phyloP scores from a whole-genome alignment of 768 basidiomycete species.

The Xerocomellus amylosporus region DNA sequence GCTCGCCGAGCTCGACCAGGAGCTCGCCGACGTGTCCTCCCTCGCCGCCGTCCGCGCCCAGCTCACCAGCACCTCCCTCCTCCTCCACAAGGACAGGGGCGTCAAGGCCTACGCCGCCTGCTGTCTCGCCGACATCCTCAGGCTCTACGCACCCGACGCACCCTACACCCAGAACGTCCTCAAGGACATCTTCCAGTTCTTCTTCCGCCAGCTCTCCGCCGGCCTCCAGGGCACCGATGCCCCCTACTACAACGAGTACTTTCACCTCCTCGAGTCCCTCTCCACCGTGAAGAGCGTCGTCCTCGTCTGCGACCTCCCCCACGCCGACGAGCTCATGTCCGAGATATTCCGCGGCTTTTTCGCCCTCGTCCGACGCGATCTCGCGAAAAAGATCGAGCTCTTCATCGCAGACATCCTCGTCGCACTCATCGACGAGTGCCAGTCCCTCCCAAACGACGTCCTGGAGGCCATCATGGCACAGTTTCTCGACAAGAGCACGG shows the following conservation, averaged over 20 bases:
- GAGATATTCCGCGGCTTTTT: constrained; percentile 87
- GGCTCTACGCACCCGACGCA: constrained; percentile 94
- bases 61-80: constrained; percentile 71
- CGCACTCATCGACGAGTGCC: constrained; percentile 84
- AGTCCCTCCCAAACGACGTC: constrained; percentile 71
- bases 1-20: constrained; percentile 85
- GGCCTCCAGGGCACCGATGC: constrained; percentile 75
- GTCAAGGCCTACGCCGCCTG: constrained; percentile 95
- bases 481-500: constrained; percentile 76
- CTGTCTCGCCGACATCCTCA: constrained; percentile 90
- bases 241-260: constrained; percentile 90
- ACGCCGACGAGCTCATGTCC: constrained; percentile 77
- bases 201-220: constrained; percentile 78
- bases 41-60: constrained; percentile 71
- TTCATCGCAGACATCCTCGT: constrained; percentile 89
- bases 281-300: constrained; percentile 94
- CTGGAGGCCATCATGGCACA: constrained; percentile 81
- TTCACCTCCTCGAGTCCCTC: constrained; percentile 89
- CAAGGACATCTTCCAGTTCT: constrained; percentile 96
- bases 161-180: constrained; percentile 89
- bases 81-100: constrained; percentile 93
- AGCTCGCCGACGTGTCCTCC: constrained; percentile 71
- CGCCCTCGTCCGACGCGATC: constrained; percentile 66
- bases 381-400: constrained; percentile 79
- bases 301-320: constrained; percentile 87